These are phyloP conservation scores for Atkinsonella texensis DNA, from an alignment of 2,329 filamentous ascomycete species.

Conservation along the genomic window DNA sequence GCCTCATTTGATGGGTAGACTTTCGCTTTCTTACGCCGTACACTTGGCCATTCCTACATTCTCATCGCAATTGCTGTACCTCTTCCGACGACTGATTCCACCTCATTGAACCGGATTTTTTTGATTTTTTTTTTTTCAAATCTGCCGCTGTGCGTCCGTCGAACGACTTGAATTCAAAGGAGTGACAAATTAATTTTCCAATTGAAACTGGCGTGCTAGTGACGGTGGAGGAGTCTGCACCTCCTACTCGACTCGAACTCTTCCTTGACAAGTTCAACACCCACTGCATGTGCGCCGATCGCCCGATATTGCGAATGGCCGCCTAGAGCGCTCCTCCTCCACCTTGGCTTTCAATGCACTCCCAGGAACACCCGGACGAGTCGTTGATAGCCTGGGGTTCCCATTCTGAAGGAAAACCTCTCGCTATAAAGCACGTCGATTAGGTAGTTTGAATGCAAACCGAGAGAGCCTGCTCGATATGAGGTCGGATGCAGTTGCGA, in stretches of 20 bases:
- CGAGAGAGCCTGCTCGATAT: conserved; percentile 1
- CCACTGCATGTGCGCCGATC: not conserved
- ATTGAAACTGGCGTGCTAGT: not conserved
- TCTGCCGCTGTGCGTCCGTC: not conserved
- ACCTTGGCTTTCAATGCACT: conserved; percentile 2
- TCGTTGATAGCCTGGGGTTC: not conserved
- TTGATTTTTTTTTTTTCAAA: not conserved
- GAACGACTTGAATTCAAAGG: not conserved
- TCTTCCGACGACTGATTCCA: not conserved
- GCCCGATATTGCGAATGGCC: not conserved
- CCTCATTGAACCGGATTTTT: not conserved
- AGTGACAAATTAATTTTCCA: not conserved
- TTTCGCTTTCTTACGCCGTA: not conserved
- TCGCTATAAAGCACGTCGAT: not conserved
- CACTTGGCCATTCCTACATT: not conserved
- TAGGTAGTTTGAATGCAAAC: not conserved
- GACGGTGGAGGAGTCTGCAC: not conserved
- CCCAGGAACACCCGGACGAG: not conserved
- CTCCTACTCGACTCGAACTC: not conserved
- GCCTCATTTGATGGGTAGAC: not conserved
- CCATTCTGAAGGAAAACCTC: not conserved
- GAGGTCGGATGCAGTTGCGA: conserved; percentile 6
- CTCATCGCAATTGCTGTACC: not conserved
- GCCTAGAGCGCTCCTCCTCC: not conserved
- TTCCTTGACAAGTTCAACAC: not conserved